Conservation (phyloP, 371 early-diverging fungal species). For the Entomophthora muscae region DNA sequence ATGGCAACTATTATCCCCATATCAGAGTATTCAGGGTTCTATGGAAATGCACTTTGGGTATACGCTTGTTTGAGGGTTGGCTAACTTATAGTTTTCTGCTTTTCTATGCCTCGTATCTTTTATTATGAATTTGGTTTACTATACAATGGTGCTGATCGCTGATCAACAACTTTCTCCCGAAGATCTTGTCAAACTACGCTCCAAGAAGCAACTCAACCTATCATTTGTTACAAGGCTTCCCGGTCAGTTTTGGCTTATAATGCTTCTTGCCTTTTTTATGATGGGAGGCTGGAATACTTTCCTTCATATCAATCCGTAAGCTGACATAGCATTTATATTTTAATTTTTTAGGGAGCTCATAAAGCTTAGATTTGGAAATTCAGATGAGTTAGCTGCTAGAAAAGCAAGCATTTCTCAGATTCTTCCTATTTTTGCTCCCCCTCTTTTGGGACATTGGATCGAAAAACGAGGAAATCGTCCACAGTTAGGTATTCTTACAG, state of each 20-base stretch:
- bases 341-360: slow-evolving; percentile 31
- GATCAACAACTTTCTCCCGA: slow-evolving; percentile 13
- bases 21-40: background rate
- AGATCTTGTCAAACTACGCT: slow-evolving; percentile 22
- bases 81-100: slow-evolving; percentile 24
- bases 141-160: slow-evolving; percentile 23
- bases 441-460: slow-evolving; percentile 38
- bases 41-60: slow-evolving; percentile 5
- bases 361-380: slow-evolving; percentile 32
- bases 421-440: slow-evolving; percentile 43
- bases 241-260: slow-evolving; percentile 41
- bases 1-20: slow-evolving; percentile 11
- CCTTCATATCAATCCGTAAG: slow-evolving; percentile 41
- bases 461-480: slow-evolving; percentile 41
- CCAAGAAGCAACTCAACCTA: slow-evolving; percentile 38
- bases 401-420: slow-evolving; percentile 44
- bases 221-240: slow-evolving; percentile 34
- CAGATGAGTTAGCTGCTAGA: slow-evolving; percentile 34
- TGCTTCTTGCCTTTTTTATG: slow-evolving; percentile 33
- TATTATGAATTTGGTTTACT: slow-evolving; percentile 36
- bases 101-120: slow-evolving; percentile 37
- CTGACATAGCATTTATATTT: background rate
- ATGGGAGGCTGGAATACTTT: slow-evolving; percentile 60
- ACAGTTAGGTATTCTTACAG: slow-evolving; percentile 23
- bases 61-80: background rate